Conservation (phyloP, 2,329 filamentous ascomycete genomes). For the Intubia oerlemansii region DNA sequence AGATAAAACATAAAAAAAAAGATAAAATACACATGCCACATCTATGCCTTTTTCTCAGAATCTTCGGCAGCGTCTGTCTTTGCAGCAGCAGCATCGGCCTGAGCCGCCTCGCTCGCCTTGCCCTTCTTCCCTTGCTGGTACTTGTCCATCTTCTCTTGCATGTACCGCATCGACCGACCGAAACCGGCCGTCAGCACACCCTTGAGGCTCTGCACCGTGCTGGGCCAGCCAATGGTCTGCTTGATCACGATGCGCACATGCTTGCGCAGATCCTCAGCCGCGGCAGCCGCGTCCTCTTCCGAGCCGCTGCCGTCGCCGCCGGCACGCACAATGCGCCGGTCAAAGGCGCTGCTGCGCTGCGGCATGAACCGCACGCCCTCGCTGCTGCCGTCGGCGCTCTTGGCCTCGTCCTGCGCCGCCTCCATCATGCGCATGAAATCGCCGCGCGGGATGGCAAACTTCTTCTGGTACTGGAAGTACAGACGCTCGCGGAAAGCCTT, state of each 20-base stretch:
- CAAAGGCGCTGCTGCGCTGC: conserved; percentile 65
- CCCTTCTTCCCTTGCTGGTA: conserved; percentile 22
- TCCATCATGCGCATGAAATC: conserved; percentile 78
- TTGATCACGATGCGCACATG: conserved; percentile 60
- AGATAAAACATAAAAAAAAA: too few species aligned
- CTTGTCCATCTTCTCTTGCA: conserved; percentile 62
- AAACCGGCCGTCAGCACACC: conserved; percentile 61
- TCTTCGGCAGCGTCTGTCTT: too few species aligned
- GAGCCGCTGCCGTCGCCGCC: not conserved
- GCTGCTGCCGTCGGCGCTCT: conserved; percentile 23
- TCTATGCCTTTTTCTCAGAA: too few species aligned
- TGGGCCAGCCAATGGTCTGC: conserved; percentile 83
- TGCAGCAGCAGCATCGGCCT: too few species aligned
- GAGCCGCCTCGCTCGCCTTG: too few species aligned
- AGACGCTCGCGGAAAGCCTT: conserved; percentile 70
- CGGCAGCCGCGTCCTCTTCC: conserved; percentile 40
- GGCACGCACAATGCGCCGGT: conserved; percentile 49
- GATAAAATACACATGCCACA: too few species aligned
- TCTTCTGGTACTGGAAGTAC: conserved; percentile 88
- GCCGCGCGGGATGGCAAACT: conserved; percentile 62
- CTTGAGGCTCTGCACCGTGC: conserved; percentile 72
- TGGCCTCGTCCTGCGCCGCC: conserved; percentile 46
- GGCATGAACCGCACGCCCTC: too few species aligned
- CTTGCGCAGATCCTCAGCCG: conserved; percentile 45
- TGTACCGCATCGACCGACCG: conserved; percentile 47